Evolutionary conservation across 495 filamentous ascomycete species (phyloP), one percentile per base, ranked within the genome.

Genomic region (Penicillium argentinense): DNA sequence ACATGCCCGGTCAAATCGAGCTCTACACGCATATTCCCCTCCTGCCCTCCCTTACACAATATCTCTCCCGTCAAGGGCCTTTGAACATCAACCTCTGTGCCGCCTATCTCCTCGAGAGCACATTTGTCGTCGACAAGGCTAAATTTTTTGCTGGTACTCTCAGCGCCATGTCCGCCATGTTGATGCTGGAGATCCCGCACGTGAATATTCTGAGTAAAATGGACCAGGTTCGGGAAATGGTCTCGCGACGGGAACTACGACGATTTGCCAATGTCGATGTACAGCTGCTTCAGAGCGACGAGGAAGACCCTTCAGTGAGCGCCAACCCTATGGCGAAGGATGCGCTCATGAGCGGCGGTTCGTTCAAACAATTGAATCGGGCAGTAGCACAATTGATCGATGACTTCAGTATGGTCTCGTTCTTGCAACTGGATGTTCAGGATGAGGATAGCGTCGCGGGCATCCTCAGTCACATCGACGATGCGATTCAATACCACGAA

Each of bases 1-100:
- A 98, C 67, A 96, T 97, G 87, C 93, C 93, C 1, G 93, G 93
- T 40, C 93, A 98, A 69, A 97, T 98, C 67, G 93, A 98, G 69
- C 87, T 98, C 22, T 98, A 97, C 73, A 97, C 93, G 9, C 93
- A 98, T 62, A 85, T 97, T 22, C 93, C 93, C 9, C 84, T 97
- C 57, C 72, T 98, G 18, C 93, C 93, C 3, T 82, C 80, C n/a
- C 78, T 98, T 28, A 82, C 88, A 41, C 84, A 82, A 56, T 88
- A 89, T 64, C 79, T 98, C 6, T 88, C 85, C 23, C 80, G 85
- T 25, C 74, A 82, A 21, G 89, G 90, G n/a, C 76, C 81, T 5
- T 76, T 97, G 47, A 89, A 93, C 66, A 86, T 97, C 64, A 87
- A 84, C 45, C 76, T 98, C 39, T 96, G 91, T 64, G 93, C 93